Evolutionary conservation across 352 stramenopile genomes (phyloP), one percentile per base, ranked within the genome.

Genomic region (Phytopythium vexans): DNA sequence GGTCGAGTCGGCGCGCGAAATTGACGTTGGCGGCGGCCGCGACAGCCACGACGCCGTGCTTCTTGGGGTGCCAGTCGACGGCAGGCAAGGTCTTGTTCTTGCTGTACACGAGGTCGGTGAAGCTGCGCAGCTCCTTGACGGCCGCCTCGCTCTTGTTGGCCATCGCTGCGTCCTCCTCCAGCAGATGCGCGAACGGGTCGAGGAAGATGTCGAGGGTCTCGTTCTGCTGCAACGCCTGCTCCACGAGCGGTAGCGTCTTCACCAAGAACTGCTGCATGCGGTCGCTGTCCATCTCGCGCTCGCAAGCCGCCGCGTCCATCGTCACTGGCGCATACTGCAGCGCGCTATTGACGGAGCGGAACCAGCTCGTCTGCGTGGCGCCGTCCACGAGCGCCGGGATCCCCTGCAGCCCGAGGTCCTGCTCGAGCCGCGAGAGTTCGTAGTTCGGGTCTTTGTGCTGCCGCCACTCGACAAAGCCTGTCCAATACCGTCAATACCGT

Each of bases 41-140:
- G 9, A 97, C 89, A 5, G 86, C 92, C 12, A 98, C 59, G 14
- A 97, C 77, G 36, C 89, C 89, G 42, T 94, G 87, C 31, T 89
- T 87, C 46, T 79, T 84, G 6, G 91, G 91, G 36, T 97, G 84
- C 92, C 92, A 98, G 57, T 97, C 90, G 37, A 98, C 90, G 10
- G 79, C 70, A 34, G 78, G 66, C 4, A 97, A 64, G 4, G 74
- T 88, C 65, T 96, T 97, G 77, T 91, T 94, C 63, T 98, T 98
- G 56, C 79, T 96, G 72, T 97, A 97, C 27, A 94, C 68, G n/a
- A 98, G 74, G 60, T 98, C 92, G 34, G 88, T 97, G 60, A 98
- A 98, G 48, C 86, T 96, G 2, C 86, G 78, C 6, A 98, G 58
- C 56, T 98, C 92, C 31, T 93, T 92, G 58, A 98, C 87, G 21